Conservation (phyloP, 1,139 yeast species). For the Torulaspora pretoriensis region DNA sequence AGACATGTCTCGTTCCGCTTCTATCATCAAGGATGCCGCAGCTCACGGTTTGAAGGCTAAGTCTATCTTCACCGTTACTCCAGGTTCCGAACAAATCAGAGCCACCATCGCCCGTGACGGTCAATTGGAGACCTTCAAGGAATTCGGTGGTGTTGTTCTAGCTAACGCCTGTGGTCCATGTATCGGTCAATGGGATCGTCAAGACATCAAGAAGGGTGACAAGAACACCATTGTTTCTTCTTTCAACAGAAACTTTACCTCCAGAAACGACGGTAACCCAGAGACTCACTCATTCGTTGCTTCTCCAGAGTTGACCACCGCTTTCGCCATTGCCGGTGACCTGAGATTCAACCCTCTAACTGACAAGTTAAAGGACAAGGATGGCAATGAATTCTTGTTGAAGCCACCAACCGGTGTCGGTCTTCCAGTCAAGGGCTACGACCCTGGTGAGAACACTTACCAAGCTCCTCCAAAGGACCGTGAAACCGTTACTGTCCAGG, state of each 20-base stretch:
- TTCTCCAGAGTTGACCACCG: constrained; percentile 96
- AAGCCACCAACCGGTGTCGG: constrained; percentile 88
- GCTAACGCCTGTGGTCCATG: constrained; percentile 99
- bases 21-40: constrained; percentile 87
- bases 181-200: constrained; percentile 99
- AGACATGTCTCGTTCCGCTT: constrained; percentile 97
- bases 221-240: constrained; percentile 97
- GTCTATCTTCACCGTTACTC: constrained; percentile 88
- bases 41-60: constrained; percentile 87
- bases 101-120: constrained; percentile 99
- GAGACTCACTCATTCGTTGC: constrained; percentile 97
- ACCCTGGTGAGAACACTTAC: constrained; percentile 92
- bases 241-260: constrained; percentile 98
- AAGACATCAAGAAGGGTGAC: constrained; percentile 94
- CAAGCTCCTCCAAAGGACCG: constrained; percentile 97
- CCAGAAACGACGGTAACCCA: constrained; percentile 99
- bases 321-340: constrained; percentile 95
- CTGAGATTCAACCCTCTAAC: constrained; percentile 97
- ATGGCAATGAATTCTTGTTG: constrained; percentile 94
- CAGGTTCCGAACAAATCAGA: constrained; percentile 99
- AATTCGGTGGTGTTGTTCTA: constrained; percentile 90
- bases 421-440: constrained; percentile 91
- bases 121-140: constrained; percentile 81
- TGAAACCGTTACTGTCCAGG: constrained; percentile 64
- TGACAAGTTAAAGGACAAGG: constrained; percentile 87